phyloP scores from a whole-genome alignment of 345 rosid genomes.

The Pistacia atlantica region DNA sequence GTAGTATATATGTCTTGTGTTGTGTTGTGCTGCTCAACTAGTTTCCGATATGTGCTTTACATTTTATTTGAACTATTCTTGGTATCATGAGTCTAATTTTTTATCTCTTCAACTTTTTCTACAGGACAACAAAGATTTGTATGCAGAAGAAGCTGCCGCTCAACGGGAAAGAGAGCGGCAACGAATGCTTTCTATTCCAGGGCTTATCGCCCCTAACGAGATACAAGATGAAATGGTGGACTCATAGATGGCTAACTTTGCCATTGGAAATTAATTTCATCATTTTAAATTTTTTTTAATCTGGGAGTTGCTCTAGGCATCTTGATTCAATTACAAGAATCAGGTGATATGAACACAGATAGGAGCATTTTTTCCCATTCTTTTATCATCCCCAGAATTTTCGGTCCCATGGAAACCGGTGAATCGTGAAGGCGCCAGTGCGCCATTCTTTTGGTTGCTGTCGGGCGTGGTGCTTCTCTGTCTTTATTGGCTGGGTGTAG shows the following conservation, averaged over 20 bases:
- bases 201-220: conserved; percentile 76
- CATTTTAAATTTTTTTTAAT: conserved; percentile 12
- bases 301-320: conserved; percentile 24
- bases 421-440: conserved; percentile 14
- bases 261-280: conserved; percentile 32
- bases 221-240: conserved; percentile 84
- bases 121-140: conserved; percentile 81
- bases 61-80: background rate
- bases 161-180: conserved; percentile 70
- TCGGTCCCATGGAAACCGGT: conserved; percentile 24
- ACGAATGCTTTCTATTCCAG: conserved; percentile 78
- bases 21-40: background rate
- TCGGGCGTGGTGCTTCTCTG: conserved; percentile 10
- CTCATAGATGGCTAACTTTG: conserved; percentile 45
- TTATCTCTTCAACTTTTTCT: background rate
- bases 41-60: background rate
- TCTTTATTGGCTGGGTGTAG: conserved; percentile 43
- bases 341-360: conserved; percentile 26
- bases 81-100: background rate
- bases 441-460: conserved; percentile 24
- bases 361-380: conserved; percentile 28
- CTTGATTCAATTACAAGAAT: conserved; percentile 22
- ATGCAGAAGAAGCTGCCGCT: conserved; percentile 80
- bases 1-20: background rate
- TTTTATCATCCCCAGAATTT: conserved; percentile 25